Evolutionary conservation across 371 early-diverging fungal species (phyloP).

Genomic region (Syncephalastrum sp.): DNA sequence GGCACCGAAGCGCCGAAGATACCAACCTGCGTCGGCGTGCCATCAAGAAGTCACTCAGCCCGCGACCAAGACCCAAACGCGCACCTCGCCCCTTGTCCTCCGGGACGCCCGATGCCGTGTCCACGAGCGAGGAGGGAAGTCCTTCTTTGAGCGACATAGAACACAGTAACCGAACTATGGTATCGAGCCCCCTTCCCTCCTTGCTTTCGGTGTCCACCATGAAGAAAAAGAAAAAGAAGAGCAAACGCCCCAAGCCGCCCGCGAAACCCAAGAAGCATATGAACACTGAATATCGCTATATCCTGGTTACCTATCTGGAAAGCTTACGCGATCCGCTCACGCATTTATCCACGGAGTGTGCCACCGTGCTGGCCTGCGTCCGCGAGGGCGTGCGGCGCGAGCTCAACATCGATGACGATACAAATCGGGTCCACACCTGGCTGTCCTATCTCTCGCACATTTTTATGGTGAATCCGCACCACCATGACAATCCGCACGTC

Average conservation of each 20-base stretch:
- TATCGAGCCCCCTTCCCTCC: too few species aligned
- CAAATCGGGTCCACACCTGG: slow-evolving; percentile 31
- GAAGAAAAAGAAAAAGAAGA: too few species aligned
- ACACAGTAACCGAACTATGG: too few species aligned
- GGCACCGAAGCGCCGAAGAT: slow-evolving; percentile 62
- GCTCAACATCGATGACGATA: slow-evolving; percentile 39
- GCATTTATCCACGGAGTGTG: slow-evolving; percentile 45
- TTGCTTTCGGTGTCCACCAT: too few species aligned
- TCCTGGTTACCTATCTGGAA: slow-evolving; percentile 53
- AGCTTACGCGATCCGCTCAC: slow-evolving; percentile 55
- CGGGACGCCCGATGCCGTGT: too few species aligned
- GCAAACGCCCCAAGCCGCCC: slow-evolving; percentile 12
- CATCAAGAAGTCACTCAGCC: slow-evolving; percentile 19
- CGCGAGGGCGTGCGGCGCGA: slow-evolving; percentile 39
- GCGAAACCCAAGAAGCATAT: slow-evolving; percentile 41
- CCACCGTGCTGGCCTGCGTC: slow-evolving; percentile 43
- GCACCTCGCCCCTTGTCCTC: too few species aligned
- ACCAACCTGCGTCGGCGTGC: slow-evolving; percentile 41
- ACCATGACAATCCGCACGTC: neutral
- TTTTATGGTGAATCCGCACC: slow-evolving; percentile 11
- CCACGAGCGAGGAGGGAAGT: too few species aligned
- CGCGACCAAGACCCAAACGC: too few species aligned
- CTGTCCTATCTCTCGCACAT: slow-evolving; percentile 26
- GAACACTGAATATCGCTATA: slow-evolving; percentile 42
- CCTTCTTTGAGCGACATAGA: too few species aligned